Evolutionary conservation across 2,329 filamentous ascomycete genomes (phyloP).

Genomic region (Chrysoporthe austroafricana): DNA sequence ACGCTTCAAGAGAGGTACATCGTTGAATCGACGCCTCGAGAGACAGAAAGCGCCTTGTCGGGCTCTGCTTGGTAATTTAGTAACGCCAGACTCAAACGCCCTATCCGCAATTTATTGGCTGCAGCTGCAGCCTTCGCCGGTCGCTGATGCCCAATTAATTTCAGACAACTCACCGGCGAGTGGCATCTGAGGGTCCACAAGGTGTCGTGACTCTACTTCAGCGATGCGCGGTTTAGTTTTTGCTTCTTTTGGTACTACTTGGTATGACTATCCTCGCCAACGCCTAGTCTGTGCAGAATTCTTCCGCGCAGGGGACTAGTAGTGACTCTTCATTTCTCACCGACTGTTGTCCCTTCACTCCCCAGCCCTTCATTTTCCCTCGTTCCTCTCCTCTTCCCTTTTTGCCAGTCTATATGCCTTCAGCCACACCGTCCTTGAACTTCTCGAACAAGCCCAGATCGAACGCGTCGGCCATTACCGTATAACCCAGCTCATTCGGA

Average conservation of each 20-base stretch:
- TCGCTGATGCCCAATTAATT: constrained; percentile 17
- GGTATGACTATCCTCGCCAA: no score
- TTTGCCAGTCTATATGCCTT: constrained; percentile 23
- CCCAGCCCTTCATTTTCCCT: neutral
- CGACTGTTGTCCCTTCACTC: neutral
- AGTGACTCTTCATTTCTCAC: neutral
- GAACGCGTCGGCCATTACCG: constrained; percentile 57
- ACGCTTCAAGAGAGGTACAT: no score
- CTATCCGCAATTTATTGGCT: no score
- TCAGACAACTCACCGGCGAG: neutral
- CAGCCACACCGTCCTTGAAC: constrained; percentile 36
- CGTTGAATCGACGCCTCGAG: no score
- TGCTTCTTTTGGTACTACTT: no score
- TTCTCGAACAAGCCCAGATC: constrained; percentile 53
- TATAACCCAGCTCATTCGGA: constrained; percentile 58
- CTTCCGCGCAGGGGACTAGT: neutral
- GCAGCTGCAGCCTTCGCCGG: neutral
- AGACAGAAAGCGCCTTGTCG: no score
- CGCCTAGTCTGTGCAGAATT: neutral
- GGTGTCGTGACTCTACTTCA: no score
- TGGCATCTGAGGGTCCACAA: constrained; percentile 9
- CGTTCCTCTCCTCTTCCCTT: neutral
- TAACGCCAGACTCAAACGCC: no score
- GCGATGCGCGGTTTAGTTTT: neutral
- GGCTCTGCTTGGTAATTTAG: no score